Conservation (phyloP, 805 yeast genomes). For the Cyberlindnera saturnus region DNA sequence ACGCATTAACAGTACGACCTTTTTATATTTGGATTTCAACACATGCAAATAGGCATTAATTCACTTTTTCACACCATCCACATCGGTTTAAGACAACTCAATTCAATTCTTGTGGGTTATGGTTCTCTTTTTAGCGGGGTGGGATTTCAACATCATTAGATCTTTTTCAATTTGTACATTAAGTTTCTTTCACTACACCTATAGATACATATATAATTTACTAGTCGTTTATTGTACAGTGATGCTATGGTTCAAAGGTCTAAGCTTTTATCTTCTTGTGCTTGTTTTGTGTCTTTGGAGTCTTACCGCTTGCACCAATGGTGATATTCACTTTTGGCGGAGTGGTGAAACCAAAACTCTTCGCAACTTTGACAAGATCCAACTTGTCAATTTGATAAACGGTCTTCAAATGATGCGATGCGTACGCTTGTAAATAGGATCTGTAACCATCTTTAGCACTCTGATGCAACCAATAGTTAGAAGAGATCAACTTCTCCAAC, state of each 20-base stretch:
- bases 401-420: constrained; percentile 92
- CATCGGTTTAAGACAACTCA: not conserved
- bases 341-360: constrained; percentile 87
- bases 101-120: constrained; percentile 1
- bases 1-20: no score
- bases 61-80: no score
- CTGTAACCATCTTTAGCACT: constrained; percentile 97
- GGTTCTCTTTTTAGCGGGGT: not conserved
- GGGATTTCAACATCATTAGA: constrained; percentile 3
- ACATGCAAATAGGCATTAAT: not conserved
- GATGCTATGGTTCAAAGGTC: not conserved
- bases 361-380: constrained; percentile 91
- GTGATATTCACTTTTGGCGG: constrained; percentile 97
- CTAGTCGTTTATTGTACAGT: not conserved
- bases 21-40: constrained; percentile 1
- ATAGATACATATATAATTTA: no score
- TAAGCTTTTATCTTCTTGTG: constrained; percentile 12
- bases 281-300: constrained; percentile 27
- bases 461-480: constrained; percentile 91
- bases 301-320: constrained; percentile 86
- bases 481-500: constrained; percentile 81
- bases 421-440: constrained; percentile 93
- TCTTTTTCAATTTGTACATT: not conserved
- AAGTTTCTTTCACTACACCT: no score
- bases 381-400: constrained; percentile 95